Evolutionary conservation across 768 basidiomycete species (phyloP).

Genomic region (Arthromyces matolae): DNA sequence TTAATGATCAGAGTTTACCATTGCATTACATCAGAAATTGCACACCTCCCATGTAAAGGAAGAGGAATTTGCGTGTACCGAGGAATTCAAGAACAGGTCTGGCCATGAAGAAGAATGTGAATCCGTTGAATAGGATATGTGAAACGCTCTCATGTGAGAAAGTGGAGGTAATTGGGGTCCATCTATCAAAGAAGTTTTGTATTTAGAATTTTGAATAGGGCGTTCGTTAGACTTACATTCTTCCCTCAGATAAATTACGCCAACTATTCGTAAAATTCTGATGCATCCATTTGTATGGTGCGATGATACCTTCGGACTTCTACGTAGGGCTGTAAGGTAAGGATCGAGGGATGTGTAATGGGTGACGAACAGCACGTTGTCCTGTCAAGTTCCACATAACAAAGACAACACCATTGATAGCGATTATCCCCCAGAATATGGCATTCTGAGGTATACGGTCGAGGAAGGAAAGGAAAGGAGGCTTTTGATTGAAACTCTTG

Average conservation of each 20-base stretch:
- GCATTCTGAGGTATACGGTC: conserved; percentile 49
- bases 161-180: conserved; percentile 66
- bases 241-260: conserved; percentile 58
- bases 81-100: conserved; percentile 57
- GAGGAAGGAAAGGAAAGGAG: conserved; percentile 34
- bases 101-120: conserved; percentile 77
- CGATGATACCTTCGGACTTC: conserved; percentile 38
- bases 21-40: conserved; percentile 5
- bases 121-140: conserved; percentile 74
- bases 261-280: conserved; percentile 63
- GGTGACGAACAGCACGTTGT: conserved; percentile 31
- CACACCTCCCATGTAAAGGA: conserved; percentile 71
- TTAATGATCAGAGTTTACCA: conserved; percentile 4
- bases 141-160: conserved; percentile 65
- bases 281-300: conserved; percentile 44
- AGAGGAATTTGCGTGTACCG: conserved; percentile 63
- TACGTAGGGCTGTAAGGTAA: conserved; percentile 13
- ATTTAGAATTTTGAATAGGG: no score
- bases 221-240: conserved; percentile 61
- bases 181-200: no score
- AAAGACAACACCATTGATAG: conserved; percentile 60
- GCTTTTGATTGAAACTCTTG: conserved; percentile 1
- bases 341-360: neutral
- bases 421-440: conserved; percentile 64
- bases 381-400: conserved; percentile 49